Evolutionary conservation across 495 filamentous ascomycete genomes (phyloP).

Genomic region (Parathielavia hyrcaniae): DNA sequence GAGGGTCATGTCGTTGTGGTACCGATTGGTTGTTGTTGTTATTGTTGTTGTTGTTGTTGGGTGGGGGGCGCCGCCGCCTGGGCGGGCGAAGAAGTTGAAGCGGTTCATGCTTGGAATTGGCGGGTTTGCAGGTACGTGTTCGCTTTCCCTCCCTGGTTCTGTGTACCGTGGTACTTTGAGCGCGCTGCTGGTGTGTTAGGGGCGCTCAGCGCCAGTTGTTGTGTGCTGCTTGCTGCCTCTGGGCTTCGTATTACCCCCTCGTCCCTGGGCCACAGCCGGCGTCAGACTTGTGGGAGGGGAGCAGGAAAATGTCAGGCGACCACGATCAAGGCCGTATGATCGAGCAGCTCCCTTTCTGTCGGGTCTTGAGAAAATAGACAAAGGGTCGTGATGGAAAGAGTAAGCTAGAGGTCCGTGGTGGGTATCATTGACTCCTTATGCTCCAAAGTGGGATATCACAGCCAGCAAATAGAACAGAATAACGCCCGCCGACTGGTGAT

Average conservation of each 20-base stretch:
- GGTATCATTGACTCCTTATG: conserved; percentile 14
- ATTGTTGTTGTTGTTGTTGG: conserved; percentile 3
- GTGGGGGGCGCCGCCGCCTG: not conserved
- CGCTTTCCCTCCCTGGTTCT: not conserved
- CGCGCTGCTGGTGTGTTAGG: not conserved
- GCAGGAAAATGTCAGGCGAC: too few relatives aligned
- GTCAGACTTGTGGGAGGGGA: too few relatives aligned
- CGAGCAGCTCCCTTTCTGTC: too few relatives aligned
- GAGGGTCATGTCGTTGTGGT: conserved; percentile 3
- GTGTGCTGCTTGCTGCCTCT: too few relatives aligned
- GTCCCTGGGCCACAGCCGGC: too few relatives aligned
- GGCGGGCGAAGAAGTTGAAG: conserved; percentile 28
- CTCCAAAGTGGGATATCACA: not conserved
- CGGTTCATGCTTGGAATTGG: conserved; percentile 23
- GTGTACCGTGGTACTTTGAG: conserved; percentile 3
- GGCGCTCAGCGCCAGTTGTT: too few relatives aligned
- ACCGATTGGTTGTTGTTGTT: conserved; percentile 6
- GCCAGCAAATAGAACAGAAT: not conserved
- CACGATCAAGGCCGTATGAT: not conserved
- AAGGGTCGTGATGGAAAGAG: not conserved
- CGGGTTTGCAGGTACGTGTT: too few relatives aligned
- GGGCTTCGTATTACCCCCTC: too few relatives aligned
- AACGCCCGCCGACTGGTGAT: not conserved
- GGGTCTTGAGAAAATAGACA: not conserved
- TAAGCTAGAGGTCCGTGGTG: not conserved